A percentile compares a stretch with the other conserved stretches of the same genome.
phyloP scores from a whole-genome alignment of 345 rosid species.

The Pelargonium nanum region DNA sequence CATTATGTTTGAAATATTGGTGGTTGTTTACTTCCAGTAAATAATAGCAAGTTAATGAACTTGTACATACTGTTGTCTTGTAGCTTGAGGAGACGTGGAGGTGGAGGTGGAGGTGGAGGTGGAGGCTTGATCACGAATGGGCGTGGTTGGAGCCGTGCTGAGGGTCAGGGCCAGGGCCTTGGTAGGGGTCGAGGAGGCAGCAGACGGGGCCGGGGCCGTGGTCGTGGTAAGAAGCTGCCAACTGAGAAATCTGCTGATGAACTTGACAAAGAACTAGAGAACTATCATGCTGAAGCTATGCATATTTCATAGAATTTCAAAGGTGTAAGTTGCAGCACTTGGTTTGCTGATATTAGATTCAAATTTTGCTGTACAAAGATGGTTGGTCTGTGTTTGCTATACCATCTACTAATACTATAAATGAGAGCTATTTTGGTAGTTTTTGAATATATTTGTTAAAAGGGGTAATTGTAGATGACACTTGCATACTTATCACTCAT shows the following conservation, averaged over 20 bases:
- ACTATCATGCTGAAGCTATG: conserved; percentile 84
- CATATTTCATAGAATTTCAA: conserved; percentile 8
- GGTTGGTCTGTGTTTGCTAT: too few relatives aligned
- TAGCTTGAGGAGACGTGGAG: conserved; percentile 31
- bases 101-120: too few relatives aligned
- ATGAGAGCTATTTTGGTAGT: too few relatives aligned
- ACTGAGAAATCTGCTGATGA: conserved; percentile 63
- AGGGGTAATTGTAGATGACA: too few relatives aligned
- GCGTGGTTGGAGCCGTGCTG: conserved; percentile 18
- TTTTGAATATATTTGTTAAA: too few relatives aligned
- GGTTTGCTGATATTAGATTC: conserved; percentile 9
- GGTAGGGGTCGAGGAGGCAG: conserved; percentile 20
- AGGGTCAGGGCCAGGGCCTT: not conserved
- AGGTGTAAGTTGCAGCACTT: too few relatives aligned
- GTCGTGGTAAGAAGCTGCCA: conserved; percentile 36
- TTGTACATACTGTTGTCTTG: conserved; percentile 8
- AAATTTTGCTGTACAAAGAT: too few relatives aligned
- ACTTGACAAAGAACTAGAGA: conserved; percentile 86
- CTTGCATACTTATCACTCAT: too few relatives aligned
- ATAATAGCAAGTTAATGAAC: conserved; percentile 2
- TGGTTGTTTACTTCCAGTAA: too few relatives aligned
- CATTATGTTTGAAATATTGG: too few relatives aligned
- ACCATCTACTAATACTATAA: too few relatives aligned
- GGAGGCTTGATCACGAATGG: conserved; percentile 38
- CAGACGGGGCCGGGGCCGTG: conserved; percentile 26